These are phyloP conservation scores for Trichoderma breve DNA, from an alignment of 2,329 filamentous ascomycete species.

Conservation along the genomic window DNA sequence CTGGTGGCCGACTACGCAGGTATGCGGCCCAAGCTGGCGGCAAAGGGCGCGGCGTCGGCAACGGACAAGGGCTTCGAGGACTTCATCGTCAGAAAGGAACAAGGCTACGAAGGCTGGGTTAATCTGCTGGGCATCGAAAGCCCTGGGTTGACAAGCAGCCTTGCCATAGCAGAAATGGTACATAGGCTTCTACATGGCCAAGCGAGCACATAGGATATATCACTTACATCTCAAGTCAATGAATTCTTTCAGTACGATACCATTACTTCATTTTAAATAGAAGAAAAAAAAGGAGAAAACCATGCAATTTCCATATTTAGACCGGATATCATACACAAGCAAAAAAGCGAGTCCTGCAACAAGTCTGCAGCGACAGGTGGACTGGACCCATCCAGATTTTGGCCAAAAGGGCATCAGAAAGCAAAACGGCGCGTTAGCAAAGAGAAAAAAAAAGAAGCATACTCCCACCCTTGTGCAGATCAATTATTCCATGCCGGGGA, in stretches of 20 bases:
- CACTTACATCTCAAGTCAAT: not conserved
- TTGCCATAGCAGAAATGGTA: slow-evolving; percentile 84
- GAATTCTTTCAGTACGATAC: not conserved
- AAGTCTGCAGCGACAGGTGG: not conserved
- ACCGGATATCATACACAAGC: slow-evolving; percentile 15
- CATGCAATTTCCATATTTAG: slow-evolving; percentile 7
- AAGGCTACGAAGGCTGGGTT: slow-evolving; percentile 77
- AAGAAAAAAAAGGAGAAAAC: not conserved
- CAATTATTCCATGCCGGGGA: slow-evolving; percentile 1
- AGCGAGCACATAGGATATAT: not conserved
- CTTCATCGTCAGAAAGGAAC: slow-evolving; percentile 76
- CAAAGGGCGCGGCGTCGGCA: slow-evolving; percentile 54
- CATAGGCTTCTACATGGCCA: slow-evolving; percentile 46
- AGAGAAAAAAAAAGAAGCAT: not conserved
- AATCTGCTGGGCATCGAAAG: slow-evolving; percentile 93
- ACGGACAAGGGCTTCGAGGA: slow-evolving; percentile 73
- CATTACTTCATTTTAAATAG: not conserved
- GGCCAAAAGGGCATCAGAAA: not conserved
- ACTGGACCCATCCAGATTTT: slow-evolving; percentile 6
- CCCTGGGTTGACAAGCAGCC: slow-evolving; percentile 79
- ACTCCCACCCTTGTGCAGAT: not conserved
- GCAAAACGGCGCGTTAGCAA: not conserved
- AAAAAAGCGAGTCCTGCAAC: not conserved
- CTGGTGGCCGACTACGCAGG: slow-evolving; percentile 85
- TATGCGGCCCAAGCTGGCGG: slow-evolving; percentile 79